Evolutionary conservation across 2,329 filamentous ascomycete genomes (phyloP).

Genomic region (Metarhizium robertsii): DNA sequence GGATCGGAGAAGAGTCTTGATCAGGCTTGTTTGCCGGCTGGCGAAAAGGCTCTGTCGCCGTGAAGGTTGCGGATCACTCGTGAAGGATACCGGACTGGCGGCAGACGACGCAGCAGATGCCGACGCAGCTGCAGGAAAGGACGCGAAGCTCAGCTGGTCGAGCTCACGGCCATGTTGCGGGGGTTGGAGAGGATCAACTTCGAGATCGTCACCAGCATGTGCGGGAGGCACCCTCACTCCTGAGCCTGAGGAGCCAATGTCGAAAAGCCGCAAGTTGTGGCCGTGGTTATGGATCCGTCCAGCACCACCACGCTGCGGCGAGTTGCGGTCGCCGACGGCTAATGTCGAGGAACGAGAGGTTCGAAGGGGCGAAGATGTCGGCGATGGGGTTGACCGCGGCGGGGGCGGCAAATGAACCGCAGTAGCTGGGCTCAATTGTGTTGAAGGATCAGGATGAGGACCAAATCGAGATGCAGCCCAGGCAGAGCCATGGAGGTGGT

Average conservation of each 20-base stretch:
- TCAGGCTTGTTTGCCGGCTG: conserved; percentile 26
- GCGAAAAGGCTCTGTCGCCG: conserved; percentile 25
- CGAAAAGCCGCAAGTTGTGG: background rate
- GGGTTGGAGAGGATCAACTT: conserved; percentile 1
- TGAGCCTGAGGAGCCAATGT: background rate
- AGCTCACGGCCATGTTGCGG: conserved; percentile 15
- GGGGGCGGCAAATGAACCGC: background rate
- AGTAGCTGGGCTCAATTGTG: conserved; percentile 1
- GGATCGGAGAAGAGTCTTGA: conserved; percentile 21
- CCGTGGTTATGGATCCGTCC: background rate
- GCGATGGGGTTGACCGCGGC: conserved; percentile 1
- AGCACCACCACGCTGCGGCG: background rate
- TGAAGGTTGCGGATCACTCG: conserved; percentile 11
- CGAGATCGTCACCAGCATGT: conserved; percentile 12
- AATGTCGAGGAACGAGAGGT: background rate
- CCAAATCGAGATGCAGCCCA: conserved; percentile 7
- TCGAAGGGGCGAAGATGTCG: background rate
- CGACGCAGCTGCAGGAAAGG: conserved; percentile 16
- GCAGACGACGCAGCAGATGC: conserved; percentile 8
- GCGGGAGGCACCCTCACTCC: conserved; percentile 6
- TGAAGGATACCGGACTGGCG: conserved; percentile 8
- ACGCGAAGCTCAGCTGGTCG: conserved; percentile 18
- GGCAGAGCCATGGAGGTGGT: conserved; percentile 1
- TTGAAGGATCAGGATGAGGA: conserved; percentile 7
- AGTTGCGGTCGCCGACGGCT: background rate